Evolutionary conservation across 2,329 filamentous ascomycete genomes (phyloP).

Genomic region (Parastagonospora nodorum): DNA sequence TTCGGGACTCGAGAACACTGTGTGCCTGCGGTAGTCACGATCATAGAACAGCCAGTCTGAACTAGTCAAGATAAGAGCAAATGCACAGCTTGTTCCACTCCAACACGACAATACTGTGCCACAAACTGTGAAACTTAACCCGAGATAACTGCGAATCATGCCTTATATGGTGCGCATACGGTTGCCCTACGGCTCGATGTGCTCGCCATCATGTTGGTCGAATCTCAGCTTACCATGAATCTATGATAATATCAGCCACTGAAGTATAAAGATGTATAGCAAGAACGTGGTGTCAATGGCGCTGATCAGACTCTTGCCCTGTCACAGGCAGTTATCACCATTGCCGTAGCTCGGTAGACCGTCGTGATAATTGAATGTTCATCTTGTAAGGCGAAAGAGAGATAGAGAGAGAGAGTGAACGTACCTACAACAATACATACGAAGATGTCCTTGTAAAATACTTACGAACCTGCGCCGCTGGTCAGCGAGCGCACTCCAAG

Average conservation of each 20-base stretch:
- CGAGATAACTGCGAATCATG: background rate
- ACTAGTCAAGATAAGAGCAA: no score
- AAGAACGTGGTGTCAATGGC: background rate
- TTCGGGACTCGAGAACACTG: no score
- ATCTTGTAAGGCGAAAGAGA: slow-evolving; percentile 34
- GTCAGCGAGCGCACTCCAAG: slow-evolving; percentile 29
- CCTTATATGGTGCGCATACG: background rate
- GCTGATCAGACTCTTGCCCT: slow-evolving; percentile 58
- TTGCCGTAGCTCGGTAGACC: slow-evolving; percentile 82
- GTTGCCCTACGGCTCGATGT: background rate
- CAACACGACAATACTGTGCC: no score
- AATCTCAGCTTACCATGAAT: slow-evolving; percentile 1
- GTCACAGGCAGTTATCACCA: slow-evolving; percentile 83
- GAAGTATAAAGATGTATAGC: background rate
- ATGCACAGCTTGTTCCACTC: no score
- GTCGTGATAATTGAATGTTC: slow-evolving; percentile 70
- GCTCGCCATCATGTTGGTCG: background rate
- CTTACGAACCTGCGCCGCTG: slow-evolving; percentile 12
- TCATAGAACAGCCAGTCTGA: no score
- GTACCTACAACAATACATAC: slow-evolving; percentile 9
- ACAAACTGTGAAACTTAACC: no score
- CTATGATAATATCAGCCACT: background rate
- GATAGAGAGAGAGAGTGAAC: slow-evolving; percentile 3
- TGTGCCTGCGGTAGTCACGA: no score
- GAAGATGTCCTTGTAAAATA: background rate